Conservation (phyloP, 2,329 filamentous ascomycete genomes). For the Calonectria naviculata region DNA sequence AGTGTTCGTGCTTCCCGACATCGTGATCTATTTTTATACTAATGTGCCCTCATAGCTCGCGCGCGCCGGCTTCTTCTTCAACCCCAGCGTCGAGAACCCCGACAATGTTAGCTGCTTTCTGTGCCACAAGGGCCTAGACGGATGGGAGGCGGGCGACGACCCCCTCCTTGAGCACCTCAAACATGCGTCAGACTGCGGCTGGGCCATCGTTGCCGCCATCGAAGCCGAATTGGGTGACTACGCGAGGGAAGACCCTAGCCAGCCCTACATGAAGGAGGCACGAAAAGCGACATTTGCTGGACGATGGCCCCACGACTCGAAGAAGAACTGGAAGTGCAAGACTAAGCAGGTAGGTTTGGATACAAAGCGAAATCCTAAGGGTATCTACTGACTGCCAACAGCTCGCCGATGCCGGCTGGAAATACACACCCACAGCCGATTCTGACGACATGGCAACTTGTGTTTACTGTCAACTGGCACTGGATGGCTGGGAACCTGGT, state of each 20-base stretch:
- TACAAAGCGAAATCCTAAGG: background rate
- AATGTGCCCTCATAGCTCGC: conserved; percentile 73
- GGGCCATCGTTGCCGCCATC: conserved; percentile 79
- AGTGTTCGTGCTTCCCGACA: conserved; percentile 40
- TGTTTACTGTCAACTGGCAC: conserved; percentile 86
- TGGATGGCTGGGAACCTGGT: conserved; percentile 94
- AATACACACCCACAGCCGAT: conserved; percentile 85
- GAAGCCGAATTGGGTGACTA: conserved; percentile 72
- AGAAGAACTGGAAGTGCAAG: conserved; percentile 91
- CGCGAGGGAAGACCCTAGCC: conserved; percentile 78
- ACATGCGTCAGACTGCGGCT: conserved; percentile 85
- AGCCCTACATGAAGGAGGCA: conserved; percentile 77
- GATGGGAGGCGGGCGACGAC: conserved; percentile 90
- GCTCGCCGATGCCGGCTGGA: conserved; percentile 94
- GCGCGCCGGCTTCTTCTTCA: conserved; percentile 90
- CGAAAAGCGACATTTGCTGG: conserved; percentile 85
- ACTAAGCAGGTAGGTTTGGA: conserved; percentile 76
- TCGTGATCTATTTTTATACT: conserved; percentile 21
- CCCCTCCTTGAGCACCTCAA: conserved; percentile 87
- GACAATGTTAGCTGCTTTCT: conserved; percentile 94
- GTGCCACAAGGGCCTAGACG: conserved; percentile 85
- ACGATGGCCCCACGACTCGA: conserved; percentile 89
- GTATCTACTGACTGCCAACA: conserved; percentile 46
- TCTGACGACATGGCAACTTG: conserved; percentile 92
- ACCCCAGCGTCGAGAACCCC: conserved; percentile 77